Percentiles rank a stretch among this genome's conserved stretches.
Conservation (phyloP, 768 basidiomycete species). For the Crassisporium funariophilum region DNA sequence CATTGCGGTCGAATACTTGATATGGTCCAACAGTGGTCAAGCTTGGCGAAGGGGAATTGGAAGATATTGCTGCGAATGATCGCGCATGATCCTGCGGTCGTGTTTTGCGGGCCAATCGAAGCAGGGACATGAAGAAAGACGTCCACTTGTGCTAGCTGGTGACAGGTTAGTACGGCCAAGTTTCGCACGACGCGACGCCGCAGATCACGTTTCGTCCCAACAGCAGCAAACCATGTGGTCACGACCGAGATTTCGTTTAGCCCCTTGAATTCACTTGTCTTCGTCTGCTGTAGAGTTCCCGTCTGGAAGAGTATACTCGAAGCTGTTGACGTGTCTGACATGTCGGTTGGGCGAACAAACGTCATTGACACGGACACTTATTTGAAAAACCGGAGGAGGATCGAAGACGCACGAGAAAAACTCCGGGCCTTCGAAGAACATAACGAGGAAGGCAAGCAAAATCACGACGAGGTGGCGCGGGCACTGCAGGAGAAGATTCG, state of each 20-base stretch:
- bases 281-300: no score
- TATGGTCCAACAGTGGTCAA: constrained; percentile 62
- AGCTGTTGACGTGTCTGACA: constrained; percentile 3
- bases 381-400: constrained; percentile 25
- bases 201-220: constrained; percentile 2
- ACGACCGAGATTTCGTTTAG: constrained; percentile 2
- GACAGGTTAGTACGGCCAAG: no score
- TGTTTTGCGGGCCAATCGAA: constrained; percentile 15
- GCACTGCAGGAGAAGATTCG: constrained; percentile 28
- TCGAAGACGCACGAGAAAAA: constrained; percentile 33
- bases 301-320: no score
- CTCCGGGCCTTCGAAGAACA: constrained; percentile 35
- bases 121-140: no score
- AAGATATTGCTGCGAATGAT: constrained; percentile 51
- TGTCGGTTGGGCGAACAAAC: constrained; percentile 24
- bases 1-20: constrained; percentile 83
- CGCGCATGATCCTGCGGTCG: constrained; percentile 28
- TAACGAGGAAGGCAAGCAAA: constrained; percentile 44
- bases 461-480: constrained; percentile 19
- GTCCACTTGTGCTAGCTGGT: no score
- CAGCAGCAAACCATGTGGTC: neutral
- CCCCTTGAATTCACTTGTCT: neutral
- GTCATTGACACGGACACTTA: constrained; percentile 29
- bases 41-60: constrained; percentile 41
- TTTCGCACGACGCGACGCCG: no score